phyloP scores from a whole-genome alignment of 1,139 yeast genomes.

The Yamadazyma oceani region DNA sequence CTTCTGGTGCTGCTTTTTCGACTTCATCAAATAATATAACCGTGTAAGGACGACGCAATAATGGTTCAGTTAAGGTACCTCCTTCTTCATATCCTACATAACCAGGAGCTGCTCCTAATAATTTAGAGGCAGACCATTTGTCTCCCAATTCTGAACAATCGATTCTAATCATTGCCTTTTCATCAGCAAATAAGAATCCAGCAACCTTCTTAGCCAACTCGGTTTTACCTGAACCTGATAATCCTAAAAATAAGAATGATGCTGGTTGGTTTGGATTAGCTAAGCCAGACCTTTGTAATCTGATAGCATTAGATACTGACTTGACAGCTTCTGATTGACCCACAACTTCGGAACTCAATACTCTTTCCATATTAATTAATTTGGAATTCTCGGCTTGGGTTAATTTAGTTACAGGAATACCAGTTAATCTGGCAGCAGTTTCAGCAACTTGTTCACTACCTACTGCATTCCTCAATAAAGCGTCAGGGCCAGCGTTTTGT shows the following conservation, averaged over 20 bases:
- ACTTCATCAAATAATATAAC: constrained; percentile 95
- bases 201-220: constrained; percentile 96
- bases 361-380: constrained; percentile 92
- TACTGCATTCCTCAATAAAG: constrained; percentile 83
- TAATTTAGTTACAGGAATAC: constrained; percentile 96
- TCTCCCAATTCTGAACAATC: constrained; percentile 97
- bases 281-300: constrained; percentile 92
- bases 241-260: constrained; percentile 89
- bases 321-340: constrained; percentile 97
- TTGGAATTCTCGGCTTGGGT: constrained; percentile 94
- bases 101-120: constrained; percentile 98
- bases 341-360: constrained; percentile 77
- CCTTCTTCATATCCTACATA: constrained; percentile 98
- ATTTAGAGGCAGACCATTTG: constrained; percentile 91
- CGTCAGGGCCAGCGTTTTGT: constrained; percentile 53
- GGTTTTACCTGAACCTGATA: constrained; percentile 98
- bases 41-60: constrained; percentile 89
- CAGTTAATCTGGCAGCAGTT: constrained; percentile 95
- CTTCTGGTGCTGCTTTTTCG: constrained; percentile 99
- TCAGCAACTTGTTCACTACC: constrained; percentile 93
- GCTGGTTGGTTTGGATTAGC: constrained; percentile 97
- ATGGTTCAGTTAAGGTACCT: constrained; percentile 90
- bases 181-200: constrained; percentile 93
- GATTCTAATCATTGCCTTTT: constrained; percentile 92
- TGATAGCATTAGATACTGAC: constrained; percentile 92